Base-by-base conservation (phyloP, 176 grass and related monocot species). In the Saccharum officinarum region DNA sequence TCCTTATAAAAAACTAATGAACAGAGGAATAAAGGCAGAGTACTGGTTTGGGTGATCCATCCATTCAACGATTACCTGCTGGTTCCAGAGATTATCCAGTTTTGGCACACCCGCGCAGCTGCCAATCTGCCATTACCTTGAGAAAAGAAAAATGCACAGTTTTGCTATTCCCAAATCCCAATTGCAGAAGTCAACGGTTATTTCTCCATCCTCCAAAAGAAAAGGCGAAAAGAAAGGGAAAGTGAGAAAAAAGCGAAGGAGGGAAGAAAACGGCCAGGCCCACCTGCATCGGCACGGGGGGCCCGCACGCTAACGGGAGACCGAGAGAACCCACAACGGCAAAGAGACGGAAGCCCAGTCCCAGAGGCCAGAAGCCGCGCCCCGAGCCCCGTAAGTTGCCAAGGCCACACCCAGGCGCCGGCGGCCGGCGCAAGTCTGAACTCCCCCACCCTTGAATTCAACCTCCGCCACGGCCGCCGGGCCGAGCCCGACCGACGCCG, bases 261-360 rank as follows among this genome's bases (percentile, higher is more conserved):
- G 45, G 33, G 68, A 71, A 23, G 15, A 31, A 36, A 81, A 14
- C 25, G 17, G 67, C 14, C 18, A 49, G 83, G 73, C 88, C 84
- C 83, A 86, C 26, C 16, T 71, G 15, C 77, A 64, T 31, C 5
- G 65, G n/a, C 74, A 71, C 41, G 22, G 5, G 3, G 79, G 79
- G 81, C 69, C 80, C 68, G 5, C 69, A 1, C 4, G 54, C 28
- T 61, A 71, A 83, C 81, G 38, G 69, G 39, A 9, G 63, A 14
- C n/a, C 5, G 5, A 46, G 71, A 74, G 44, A 42, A 34, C 62
- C 72, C 34, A 66, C 76, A 69, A 72, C 36, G 22, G 59, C 44
- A 28, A 15, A 26, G 2, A 63, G 63, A 41, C 77, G 28, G 28
- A 73, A 20, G 52, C 40, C 26, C 12, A 5, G 4, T 10, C 10